Evolutionary conservation across 495 filamentous ascomycete genomes (phyloP).

Genomic region (Penicillium crystallinum): DNA sequence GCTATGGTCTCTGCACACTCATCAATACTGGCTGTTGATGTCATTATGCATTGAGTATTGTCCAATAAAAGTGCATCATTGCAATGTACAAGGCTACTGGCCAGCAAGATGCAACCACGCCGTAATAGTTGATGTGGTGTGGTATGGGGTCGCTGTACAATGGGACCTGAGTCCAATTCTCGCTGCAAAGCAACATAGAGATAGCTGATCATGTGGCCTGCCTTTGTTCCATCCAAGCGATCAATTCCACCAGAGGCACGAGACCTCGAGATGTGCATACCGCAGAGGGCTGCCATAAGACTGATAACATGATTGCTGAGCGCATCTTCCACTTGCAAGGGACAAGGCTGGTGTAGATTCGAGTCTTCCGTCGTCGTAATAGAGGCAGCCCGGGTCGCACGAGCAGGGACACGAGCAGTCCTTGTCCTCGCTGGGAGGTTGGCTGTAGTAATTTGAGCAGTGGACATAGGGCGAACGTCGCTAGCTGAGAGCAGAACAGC

Average conservation of each 20-base stretch:
- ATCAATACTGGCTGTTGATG: slow-evolving; percentile 12
- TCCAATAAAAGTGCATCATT: slow-evolving; percentile 18
- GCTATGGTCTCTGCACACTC: slow-evolving; percentile 18
- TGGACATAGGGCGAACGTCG: slow-evolving; percentile 8
- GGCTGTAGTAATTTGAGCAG: neutral
- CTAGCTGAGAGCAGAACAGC: slow-evolving; percentile 33
- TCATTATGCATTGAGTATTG: neutral
- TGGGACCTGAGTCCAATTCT: slow-evolving; percentile 14
- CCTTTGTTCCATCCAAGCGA: slow-evolving; percentile 16
- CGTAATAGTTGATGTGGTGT: slow-evolving; percentile 28
- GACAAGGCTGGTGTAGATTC: slow-evolving; percentile 21
- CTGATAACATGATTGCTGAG: slow-evolving; percentile 41
- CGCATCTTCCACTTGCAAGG: slow-evolving; percentile 40
- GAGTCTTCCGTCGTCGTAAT: neutral
- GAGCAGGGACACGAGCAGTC: slow-evolving; percentile 1
- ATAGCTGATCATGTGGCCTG: slow-evolving; percentile 23
- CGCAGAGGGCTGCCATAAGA: slow-evolving; percentile 38
- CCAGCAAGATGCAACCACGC: slow-evolving; percentile 35
- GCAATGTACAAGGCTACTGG: slow-evolving; percentile 30
- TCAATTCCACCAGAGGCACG: slow-evolving; percentile 15
- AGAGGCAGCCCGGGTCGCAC: slow-evolving; percentile 18
- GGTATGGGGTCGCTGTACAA: slow-evolving; percentile 2
- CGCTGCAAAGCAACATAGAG: slow-evolving; percentile 26
- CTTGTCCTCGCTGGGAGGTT: neutral
- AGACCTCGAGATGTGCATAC: slow-evolving; percentile 39